phyloP scores from a whole-genome alignment of 108 stramenopile genomes.

The Pseudonitzschia delicatissima region DNA sequence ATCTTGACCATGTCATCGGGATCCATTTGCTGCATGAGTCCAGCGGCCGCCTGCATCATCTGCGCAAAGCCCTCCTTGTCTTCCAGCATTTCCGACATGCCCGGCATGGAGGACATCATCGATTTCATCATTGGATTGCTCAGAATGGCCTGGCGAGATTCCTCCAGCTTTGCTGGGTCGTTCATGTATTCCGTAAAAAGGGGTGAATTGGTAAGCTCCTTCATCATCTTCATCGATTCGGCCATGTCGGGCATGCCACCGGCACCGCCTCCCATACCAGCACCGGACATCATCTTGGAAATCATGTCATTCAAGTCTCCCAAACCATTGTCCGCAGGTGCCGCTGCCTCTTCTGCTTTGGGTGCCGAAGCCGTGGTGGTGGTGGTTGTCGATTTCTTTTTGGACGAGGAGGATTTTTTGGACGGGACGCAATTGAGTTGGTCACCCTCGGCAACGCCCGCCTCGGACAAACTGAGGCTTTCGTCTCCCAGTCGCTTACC shows the following conservation, averaged over 20 bases:
- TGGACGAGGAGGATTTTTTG: background rate
- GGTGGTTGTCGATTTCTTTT: background rate
- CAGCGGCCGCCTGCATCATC: conserved; percentile 61
- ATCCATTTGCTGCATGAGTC: conserved; percentile 61
- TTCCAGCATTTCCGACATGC: conserved; percentile 76
- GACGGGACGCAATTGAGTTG: conserved; percentile 56
- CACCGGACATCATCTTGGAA: conserved; percentile 39
- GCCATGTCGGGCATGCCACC: conserved; percentile 36
- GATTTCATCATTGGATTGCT: conserved; percentile 78
- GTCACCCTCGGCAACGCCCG: conserved; percentile 51
- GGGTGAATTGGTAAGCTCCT: conserved; percentile 68
- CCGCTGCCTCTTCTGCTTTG: conserved; percentile 27
- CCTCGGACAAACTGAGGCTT: conserved; percentile 25
- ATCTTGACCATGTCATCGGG: conserved; percentile 39
- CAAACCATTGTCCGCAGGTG: conserved; percentile 38
- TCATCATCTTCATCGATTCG: conserved; percentile 43
- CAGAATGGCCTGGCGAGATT: conserved; percentile 78
- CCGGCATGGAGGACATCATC: conserved; percentile 80
- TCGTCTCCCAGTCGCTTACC: conserved; percentile 37
- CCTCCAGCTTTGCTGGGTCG: conserved; percentile 76
- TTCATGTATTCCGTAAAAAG: conserved; percentile 75
- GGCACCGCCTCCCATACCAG: conserved; percentile 16
- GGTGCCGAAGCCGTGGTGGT: background rate
- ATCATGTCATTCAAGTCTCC: conserved; percentile 51
- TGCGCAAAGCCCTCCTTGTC: conserved; percentile 54